A percentile compares a stretch with the other conserved stretches of the same genome.
These are phyloP conservation scores for Dacryopinax spathularia DNA, from an alignment of 768 basidiomycete genomes.

Conservation along the genomic window DNA sequence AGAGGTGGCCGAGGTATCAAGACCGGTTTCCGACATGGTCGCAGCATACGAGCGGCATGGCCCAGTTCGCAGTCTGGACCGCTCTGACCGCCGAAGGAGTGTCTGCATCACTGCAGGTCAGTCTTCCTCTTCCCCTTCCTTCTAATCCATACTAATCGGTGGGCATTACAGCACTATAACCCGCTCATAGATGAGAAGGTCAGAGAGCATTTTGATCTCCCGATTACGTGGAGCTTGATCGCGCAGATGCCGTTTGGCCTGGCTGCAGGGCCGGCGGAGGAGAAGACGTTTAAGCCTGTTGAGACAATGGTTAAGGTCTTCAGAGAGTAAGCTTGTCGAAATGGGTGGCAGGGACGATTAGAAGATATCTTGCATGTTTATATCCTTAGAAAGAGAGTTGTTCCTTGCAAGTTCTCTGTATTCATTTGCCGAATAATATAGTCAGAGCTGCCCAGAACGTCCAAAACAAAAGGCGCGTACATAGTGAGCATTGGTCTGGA, in stretches of 20 bases:
- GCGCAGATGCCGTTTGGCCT: constrained; percentile 25
- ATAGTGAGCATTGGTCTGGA: too few species aligned
- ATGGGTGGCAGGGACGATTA: not conserved
- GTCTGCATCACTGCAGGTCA: constrained; percentile 21
- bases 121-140: too few species aligned
- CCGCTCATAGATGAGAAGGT: constrained; percentile 14
- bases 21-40: constrained; percentile 18
- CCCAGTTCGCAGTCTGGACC: constrained; percentile 24
- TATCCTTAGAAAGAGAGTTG: not conserved
- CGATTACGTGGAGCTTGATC: constrained; percentile 14
- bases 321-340: not conserved
- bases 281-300: constrained; percentile 21
- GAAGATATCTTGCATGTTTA: too few species aligned
- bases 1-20: constrained; percentile 8
- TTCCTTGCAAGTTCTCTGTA: too few species aligned
- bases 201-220: constrained; percentile 11
- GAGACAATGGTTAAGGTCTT: constrained; percentile 23
- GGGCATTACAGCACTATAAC: constrained; percentile 14
- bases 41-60: constrained; percentile 22
- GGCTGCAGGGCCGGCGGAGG: constrained; percentile 16
- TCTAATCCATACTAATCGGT: not conserved
- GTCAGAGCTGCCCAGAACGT: too few species aligned
- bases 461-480: too few species aligned
- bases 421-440: too few species aligned
- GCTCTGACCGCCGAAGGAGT: constrained; percentile 23